Evolutionary conservation across 495 filamentous ascomycete species (phyloP).

Genomic region (Amphirosellinia nigrospora): DNA sequence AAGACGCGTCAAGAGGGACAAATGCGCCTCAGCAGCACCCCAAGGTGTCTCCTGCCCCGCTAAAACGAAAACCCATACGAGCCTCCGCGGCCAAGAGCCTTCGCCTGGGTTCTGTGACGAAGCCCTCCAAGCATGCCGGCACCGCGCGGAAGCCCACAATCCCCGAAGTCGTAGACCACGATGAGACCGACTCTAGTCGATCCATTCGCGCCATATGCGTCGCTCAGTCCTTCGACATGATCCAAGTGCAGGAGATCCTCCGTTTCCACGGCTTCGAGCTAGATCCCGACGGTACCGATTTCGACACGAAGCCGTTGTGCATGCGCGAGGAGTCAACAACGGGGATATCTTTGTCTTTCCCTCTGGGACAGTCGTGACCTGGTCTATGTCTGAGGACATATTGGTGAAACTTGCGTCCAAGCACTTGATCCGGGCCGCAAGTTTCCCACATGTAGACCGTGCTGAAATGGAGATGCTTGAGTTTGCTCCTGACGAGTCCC

Average conservation of each 20-base stretch:
- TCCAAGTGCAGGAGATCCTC: constrained; percentile 71
- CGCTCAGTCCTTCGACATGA: constrained; percentile 85
- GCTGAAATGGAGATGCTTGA: constrained; percentile 90
- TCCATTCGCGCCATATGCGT: constrained; percentile 82
- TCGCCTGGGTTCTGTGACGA: constrained; percentile 37
- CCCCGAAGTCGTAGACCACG: not conserved
- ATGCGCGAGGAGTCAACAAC: constrained; percentile 58
- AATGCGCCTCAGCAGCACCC: constrained; percentile 20
- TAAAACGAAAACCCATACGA: constrained; percentile 50
- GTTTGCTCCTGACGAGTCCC: constrained; percentile 75
- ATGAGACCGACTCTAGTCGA: constrained; percentile 46
- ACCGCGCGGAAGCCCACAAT: constrained; percentile 19
- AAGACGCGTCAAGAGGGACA: constrained; percentile 23
- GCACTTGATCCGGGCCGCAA: constrained; percentile 75
- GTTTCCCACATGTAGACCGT: constrained; percentile 70
- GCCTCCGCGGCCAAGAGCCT: constrained; percentile 49
- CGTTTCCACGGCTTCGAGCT: constrained; percentile 72
- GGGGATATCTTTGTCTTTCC: constrained; percentile 98
- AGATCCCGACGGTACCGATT: constrained; percentile 63
- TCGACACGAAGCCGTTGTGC: constrained; percentile 67
- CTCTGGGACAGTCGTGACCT: constrained; percentile 92
- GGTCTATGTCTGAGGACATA: constrained; percentile 77
- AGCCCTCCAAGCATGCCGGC: constrained; percentile 24
- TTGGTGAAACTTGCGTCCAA: constrained; percentile 74
- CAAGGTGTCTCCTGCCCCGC: constrained; percentile 29